phyloP scores from a whole-genome alignment of 306 rosid genomes.

The Purshia tridentata region DNA sequence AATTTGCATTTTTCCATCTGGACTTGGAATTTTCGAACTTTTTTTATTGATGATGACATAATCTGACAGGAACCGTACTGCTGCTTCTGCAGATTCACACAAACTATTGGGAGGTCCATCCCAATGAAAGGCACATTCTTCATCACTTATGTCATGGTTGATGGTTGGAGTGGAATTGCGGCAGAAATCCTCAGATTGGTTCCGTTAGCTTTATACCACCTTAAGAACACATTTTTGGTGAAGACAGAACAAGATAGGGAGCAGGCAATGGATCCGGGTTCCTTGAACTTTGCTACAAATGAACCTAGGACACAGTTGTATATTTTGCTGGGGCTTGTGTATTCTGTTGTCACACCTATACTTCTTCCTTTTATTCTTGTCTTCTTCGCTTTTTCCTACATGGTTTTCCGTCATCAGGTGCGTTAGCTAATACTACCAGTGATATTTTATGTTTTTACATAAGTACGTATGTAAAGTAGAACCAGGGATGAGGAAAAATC shows the following conservation, averaged over 20 bases:
- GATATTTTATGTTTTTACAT: conserved; percentile 6
- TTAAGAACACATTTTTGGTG: conserved; percentile 82
- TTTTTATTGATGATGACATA: conserved; percentile 19
- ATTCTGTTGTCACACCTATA: conserved; percentile 78
- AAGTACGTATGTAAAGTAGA: not conserved
- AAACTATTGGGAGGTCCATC: conserved; percentile 74
- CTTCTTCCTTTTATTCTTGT: conserved; percentile 81
- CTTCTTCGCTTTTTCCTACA: conserved; percentile 78
- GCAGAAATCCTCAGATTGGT: conserved; percentile 73
- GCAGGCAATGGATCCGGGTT: conserved; percentile 83
- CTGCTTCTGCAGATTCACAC: conserved; percentile 58
- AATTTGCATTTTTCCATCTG: not conserved
- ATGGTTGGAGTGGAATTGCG: conserved; percentile 95
- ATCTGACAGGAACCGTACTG: conserved; percentile 23
- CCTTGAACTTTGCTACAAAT: conserved; percentile 56
- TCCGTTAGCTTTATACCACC: conserved; percentile 61
- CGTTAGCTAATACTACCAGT: conserved; percentile 10
- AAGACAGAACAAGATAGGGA: conserved; percentile 80
- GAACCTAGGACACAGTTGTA: conserved; percentile 91
- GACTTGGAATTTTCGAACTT: not conserved
- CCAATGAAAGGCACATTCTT: conserved; percentile 98
- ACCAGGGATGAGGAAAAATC: too few species aligned
- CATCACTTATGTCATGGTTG: conserved; percentile 89
- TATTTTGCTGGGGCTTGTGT: conserved; percentile 81
- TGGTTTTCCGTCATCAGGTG: conserved; percentile 92